Evolutionary conservation across 305 asterid species (phyloP).

Genomic region (Plantago coronopus): DNA sequence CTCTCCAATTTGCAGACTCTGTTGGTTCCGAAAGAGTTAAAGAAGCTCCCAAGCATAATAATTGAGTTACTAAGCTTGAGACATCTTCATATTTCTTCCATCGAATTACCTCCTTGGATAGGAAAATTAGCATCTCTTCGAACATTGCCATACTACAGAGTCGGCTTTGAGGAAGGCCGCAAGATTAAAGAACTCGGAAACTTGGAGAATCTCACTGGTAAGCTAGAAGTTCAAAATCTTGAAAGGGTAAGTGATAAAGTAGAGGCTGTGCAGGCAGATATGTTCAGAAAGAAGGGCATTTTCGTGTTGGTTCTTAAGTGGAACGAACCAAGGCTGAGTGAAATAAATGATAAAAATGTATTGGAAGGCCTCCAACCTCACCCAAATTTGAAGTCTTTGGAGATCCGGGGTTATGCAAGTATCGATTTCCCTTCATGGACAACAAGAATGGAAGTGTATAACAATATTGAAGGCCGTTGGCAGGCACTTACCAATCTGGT

Average conservation of each 20-base stretch:
- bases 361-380: slow-evolving; percentile 5
- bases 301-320: slow-evolving; percentile 7
- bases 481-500: not conserved
- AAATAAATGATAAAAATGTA: not conserved
- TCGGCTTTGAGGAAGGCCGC: slow-evolving; percentile 3
- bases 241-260: slow-evolving; percentile 21
- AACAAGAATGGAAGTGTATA: not conserved
- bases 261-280: slow-evolving; percentile 21
- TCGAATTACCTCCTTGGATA: slow-evolving; percentile 8
- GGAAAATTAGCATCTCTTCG: slow-evolving; percentile 1
- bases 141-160: not conserved
- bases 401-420: not conserved
- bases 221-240: slow-evolving; percentile 19
- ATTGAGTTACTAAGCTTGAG: slow-evolving; percentile 14
- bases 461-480: not conserved
- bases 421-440: not conserved
- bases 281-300: slow-evolving; percentile 14
- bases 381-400: slow-evolving; percentile 4
- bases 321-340: not conserved
- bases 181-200: slow-evolving; percentile 17
- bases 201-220: slow-evolving; percentile 19
- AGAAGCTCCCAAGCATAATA: slow-evolving; percentile 1
- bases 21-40: not conserved
- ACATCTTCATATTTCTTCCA: slow-evolving; percentile 2
- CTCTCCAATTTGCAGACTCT: slow-evolving; percentile 24